These are phyloP conservation scores for Wickerhamomyces pijperi DNA, from an alignment of 805 yeast genomes.

Conservation along the genomic window DNA sequence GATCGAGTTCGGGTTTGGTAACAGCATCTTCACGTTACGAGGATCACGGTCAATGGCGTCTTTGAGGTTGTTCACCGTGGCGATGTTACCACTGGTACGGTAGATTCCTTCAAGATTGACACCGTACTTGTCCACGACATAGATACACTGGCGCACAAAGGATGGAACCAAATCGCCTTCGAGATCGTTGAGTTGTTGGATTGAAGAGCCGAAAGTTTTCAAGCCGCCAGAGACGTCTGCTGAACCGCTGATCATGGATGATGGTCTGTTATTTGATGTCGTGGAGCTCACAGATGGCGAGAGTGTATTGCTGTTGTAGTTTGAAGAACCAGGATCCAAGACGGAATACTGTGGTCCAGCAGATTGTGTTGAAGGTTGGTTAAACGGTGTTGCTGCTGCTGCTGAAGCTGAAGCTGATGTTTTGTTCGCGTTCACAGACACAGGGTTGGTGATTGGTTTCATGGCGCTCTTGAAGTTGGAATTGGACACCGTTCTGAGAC, in stretches of 20 bases:
- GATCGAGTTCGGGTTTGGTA: constrained; percentile 42
- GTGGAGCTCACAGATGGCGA: neutral
- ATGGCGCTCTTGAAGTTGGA: constrained; percentile 1
- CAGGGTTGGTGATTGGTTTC: constrained; percentile 3
- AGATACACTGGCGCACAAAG: constrained; percentile 80
- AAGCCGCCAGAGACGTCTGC: too few species aligned
- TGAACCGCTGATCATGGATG: constrained; percentile 18
- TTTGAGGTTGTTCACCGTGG: constrained; percentile 62
- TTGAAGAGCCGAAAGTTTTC: constrained; percentile 71
- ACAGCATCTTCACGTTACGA: constrained; percentile 42
- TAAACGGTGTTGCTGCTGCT: neutral
- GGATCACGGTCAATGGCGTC: constrained; percentile 70
- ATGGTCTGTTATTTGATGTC: constrained; percentile 20
- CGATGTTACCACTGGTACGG: constrained; percentile 69
- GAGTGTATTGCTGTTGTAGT: too few species aligned
- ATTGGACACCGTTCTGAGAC: neutral
- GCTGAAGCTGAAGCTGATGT: constrained; percentile 2
- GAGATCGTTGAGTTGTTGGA: constrained; percentile 64
- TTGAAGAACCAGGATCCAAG: neutral
- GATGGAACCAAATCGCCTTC: constrained; percentile 91
- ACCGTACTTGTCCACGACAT: constrained; percentile 78
- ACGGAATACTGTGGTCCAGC: too few species aligned
- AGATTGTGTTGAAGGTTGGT: too few species aligned
- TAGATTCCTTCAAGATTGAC: constrained; percentile 82
- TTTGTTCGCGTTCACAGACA: constrained; percentile 5